phyloP scores from a whole-genome alignment of 2,329 filamentous ascomycete genomes.

The Periglandula ipomoeae region DNA sequence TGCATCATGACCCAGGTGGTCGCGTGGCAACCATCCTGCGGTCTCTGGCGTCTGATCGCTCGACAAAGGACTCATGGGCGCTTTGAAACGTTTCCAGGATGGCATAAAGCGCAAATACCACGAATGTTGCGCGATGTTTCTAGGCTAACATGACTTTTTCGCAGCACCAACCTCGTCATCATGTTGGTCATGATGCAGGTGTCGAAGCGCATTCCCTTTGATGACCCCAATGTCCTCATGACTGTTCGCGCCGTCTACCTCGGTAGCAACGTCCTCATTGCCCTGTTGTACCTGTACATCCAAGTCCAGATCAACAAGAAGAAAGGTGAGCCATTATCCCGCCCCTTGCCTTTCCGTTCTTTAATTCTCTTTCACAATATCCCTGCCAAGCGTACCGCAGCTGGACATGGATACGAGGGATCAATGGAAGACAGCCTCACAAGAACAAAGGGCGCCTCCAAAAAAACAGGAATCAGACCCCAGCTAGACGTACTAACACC shows the following conservation, averaged over 20 bases:
- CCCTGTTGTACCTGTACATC: conserved; percentile 75
- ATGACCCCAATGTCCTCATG: conserved; percentile 60
- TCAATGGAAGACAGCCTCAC: too few relatives aligned
- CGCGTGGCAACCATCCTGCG: background rate
- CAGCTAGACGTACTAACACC: background rate
- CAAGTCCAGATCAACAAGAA: conserved; percentile 85
- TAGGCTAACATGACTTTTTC: conserved; percentile 15
- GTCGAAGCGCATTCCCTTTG: conserved; percentile 90
- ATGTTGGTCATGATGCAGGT: conserved; percentile 98
- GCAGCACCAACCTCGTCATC: conserved; percentile 85
- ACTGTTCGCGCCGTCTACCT: conserved; percentile 45
- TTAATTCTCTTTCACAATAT: background rate
- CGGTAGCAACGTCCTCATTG: conserved; percentile 69
- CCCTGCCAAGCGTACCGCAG: background rate
- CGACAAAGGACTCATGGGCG: too few relatives aligned
- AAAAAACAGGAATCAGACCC: too few relatives aligned
- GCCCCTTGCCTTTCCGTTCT: background rate
- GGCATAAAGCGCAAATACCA: background rate
- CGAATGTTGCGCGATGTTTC: background rate
- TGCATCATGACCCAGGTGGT: background rate
- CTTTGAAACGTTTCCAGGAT: background rate
- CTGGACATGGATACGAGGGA: background rate
- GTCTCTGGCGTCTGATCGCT: background rate
- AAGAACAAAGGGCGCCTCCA: background rate
- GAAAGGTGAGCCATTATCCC: conserved; percentile 62